Evolutionary conservation across 2,329 filamentous ascomycete genomes (phyloP), one percentile per base, ranked within the genome.

Genomic region (Xylaria digitata): DNA sequence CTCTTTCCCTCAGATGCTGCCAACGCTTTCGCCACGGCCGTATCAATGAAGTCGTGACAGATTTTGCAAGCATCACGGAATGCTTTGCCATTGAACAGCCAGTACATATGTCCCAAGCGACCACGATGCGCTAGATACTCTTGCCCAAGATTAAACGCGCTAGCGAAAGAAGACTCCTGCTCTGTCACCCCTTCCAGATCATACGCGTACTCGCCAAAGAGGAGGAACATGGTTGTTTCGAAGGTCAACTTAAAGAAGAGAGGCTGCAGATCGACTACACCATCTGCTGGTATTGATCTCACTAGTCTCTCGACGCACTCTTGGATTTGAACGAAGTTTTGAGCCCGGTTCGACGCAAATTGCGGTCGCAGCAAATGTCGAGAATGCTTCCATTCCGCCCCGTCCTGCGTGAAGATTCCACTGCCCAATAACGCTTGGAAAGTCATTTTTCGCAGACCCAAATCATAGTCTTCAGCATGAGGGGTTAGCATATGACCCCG

Each of bases 371-470:
- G 37, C 19, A 59, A 21, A 2, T 53, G 34, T 7, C 63, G 63
- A 2, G 65, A 64, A 40, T 56, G 42, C 34, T 42, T 45, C 61
- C 55, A 61, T 1, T 54, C 23, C 15, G 13, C 55, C 2, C 55
- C 65, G 26, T 67, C 65, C 17, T 56, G 32, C 2, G 53, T 58
- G 56, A 67, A 67, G 8, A 67, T 58, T 2, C 61, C 61, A 30
- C 32, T 48, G 13, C 61, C 65, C 4, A 62, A 43, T n/a, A 62
- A 23, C 1, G 63, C 55, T 4, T 42, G 46, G 37, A 65, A 60
- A 11, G 48, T 49, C 30, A 56, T 34, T 9, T 50, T 21, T 19
- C 60, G 60, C 15, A 63, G 11, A 6, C 49, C 52, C 49, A 63
- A 21, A 49, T 55, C 52, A n/a, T 54, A 63, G 13, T 56, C 49